Evolutionary conservation across 257 asterid genomes (phyloP).

Genomic region (Przewalskia tangutica): DNA sequence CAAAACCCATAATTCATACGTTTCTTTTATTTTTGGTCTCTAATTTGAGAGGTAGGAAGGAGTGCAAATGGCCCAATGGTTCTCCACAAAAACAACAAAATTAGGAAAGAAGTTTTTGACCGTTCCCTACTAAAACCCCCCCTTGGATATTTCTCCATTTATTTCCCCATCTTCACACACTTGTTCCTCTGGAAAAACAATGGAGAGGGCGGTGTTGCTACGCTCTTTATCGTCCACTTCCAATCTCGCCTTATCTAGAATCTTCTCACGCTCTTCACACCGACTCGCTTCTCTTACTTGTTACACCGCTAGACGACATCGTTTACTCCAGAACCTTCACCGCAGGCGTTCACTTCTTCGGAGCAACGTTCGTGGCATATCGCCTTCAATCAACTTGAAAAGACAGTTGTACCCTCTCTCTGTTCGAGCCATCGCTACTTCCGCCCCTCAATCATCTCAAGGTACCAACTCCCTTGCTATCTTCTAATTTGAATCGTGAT

Average conservation of each 20-base stretch:
- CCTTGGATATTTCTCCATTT: neutral
- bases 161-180: neutral
- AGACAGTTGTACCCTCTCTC: constrained; percentile 44
- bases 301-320: constrained; percentile 34
- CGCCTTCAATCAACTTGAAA: constrained; percentile 32
- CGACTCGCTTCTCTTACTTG: constrained; percentile 10
- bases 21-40: neutral
- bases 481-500: neutral
- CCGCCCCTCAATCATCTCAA: constrained; percentile 47
- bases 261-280: constrained; percentile 50
- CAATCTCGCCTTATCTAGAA: constrained; percentile 43
- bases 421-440: constrained; percentile 62
- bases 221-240: constrained; percentile 61
- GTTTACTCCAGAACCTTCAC: constrained; percentile 29
- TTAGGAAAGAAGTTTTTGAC: too few relatives aligned
- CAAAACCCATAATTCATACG: neutral
- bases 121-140: too few relatives aligned
- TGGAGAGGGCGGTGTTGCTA: constrained; percentile 71
- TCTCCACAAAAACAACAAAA: constrained; percentile 12
- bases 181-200: constrained; percentile 6
- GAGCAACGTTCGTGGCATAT: constrained; percentile 30
- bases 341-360: constrained; percentile 39
- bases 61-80: constrained; percentile 6
- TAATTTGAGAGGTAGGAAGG: constrained; percentile 4
- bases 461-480: constrained; percentile 13